Conservation (phyloP, 106 monocot genomes). For the Iris macrosiphon region DNA sequence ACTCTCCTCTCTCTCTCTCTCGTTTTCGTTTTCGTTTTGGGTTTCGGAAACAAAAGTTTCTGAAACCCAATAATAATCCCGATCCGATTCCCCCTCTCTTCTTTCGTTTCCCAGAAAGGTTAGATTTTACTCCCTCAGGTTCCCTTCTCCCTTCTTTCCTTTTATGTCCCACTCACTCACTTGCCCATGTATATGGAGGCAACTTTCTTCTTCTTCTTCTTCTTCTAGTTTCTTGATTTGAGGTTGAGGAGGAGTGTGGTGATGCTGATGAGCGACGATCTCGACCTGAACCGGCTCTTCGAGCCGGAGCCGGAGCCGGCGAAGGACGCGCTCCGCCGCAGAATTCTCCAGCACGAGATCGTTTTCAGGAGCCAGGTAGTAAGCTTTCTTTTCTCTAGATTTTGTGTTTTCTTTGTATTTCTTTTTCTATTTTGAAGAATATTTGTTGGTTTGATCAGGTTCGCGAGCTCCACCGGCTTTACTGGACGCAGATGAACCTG, state of each 20-base stretch:
- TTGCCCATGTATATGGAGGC: too few species aligned
- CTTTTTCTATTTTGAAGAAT: neutral
- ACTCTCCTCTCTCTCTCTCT: neutral
- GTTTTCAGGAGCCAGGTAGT: neutral
- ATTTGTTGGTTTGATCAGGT: neutral
- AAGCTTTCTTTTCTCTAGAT: neutral
- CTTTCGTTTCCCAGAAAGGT: too few species aligned
- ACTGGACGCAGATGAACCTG: neutral
- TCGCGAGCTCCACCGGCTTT: constrained; percentile 1
- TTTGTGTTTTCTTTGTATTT: neutral
- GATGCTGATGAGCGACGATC: neutral
- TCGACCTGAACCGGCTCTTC: neutral
- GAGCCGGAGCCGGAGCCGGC: neutral
- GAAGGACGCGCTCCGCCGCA: neutral
- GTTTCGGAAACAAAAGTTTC: too few species aligned
- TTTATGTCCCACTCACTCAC: neutral
- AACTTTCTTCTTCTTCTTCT: too few species aligned
- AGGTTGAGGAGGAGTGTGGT: neutral
- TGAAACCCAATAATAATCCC: too few species aligned
- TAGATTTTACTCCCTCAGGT: neutral
- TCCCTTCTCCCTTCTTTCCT: neutral
- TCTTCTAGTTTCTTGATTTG: too few species aligned
- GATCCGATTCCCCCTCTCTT: too few species aligned
- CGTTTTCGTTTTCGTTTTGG: neutral
- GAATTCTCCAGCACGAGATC: neutral